phyloP scores from a whole-genome alignment of 2,329 filamentous ascomycete species.

The Fusarium humuli region DNA sequence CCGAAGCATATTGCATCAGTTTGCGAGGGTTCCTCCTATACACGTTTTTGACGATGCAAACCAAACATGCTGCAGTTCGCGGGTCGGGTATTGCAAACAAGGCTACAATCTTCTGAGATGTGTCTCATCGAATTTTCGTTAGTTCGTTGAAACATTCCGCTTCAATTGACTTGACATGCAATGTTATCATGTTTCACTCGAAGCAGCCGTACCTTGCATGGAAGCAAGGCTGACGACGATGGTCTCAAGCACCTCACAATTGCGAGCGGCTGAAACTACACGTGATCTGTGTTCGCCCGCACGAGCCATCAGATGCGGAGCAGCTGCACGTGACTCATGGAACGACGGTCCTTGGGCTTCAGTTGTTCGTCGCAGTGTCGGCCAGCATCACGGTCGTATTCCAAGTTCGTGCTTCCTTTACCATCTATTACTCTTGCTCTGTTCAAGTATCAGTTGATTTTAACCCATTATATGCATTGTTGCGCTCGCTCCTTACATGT shows the following conservation, averaged over 20 bases:
- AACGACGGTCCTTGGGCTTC: conserved; percentile 34
- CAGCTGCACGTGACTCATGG: conserved; percentile 43
- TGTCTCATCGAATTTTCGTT: too few species aligned
- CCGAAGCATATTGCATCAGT: neutral
- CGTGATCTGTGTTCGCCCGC: conserved; percentile 38
- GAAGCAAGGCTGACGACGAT: conserved; percentile 1
- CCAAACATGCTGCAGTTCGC: conserved; percentile 10
- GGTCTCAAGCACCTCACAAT: neutral
- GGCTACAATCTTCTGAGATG: neutral
- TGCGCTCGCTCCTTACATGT: conserved; percentile 53
- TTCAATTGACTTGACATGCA: neutral
- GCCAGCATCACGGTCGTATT: conserved; percentile 40
- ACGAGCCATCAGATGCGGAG: conserved; percentile 44
- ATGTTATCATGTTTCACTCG: neutral
- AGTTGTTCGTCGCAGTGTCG: conserved; percentile 40
- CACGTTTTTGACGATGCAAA: conserved; percentile 4
- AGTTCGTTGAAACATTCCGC: neutral
- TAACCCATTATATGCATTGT: conserved; percentile 50
- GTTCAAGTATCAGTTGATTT: conserved; percentile 56
- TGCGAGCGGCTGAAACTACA: conserved; percentile 29
- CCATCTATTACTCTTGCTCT: conserved; percentile 55
- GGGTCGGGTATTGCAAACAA: too few species aligned
- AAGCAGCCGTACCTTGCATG: conserved; percentile 11
- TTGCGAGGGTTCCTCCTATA: neutral
- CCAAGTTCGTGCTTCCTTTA: conserved; percentile 37